phyloP scores from a whole-genome alignment of 2,329 filamentous ascomycete genomes.

The Lasiodiplodia sp. region DNA sequence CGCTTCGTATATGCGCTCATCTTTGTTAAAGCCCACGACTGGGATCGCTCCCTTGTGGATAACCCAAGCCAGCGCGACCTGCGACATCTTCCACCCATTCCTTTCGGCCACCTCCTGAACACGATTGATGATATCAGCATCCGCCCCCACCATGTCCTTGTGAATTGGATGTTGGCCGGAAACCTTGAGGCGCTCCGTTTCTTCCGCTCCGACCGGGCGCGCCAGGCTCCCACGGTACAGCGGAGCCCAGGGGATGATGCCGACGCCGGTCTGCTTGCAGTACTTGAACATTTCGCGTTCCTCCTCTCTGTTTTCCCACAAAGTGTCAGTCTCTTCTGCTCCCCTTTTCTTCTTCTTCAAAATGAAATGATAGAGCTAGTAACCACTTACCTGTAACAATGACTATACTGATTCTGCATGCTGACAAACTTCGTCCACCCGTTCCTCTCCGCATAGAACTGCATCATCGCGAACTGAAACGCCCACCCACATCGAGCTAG shows the following conservation, averaged over 20 bases:
- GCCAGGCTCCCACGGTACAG: conserved; percentile 48
- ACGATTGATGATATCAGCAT: conserved; percentile 61
- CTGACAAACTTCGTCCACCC: conserved; percentile 55
- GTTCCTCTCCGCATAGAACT: conserved; percentile 50
- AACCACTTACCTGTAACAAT: conserved; percentile 52
- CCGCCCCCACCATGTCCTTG: conserved; percentile 49
- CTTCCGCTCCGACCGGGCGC: conserved; percentile 49
- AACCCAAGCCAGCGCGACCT: conserved; percentile 70
- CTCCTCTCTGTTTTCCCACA: conserved; percentile 37
- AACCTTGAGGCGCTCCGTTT: conserved; percentile 42
- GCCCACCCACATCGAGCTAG: conserved; percentile 54
- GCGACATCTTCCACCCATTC: conserved; percentile 66
- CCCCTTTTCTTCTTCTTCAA: not conserved
- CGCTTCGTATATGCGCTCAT: conserved; percentile 59
- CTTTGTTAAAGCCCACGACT: conserved; percentile 60
- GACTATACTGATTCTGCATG: conserved; percentile 59
- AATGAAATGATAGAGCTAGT: not conserved
- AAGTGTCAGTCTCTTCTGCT: not conserved
- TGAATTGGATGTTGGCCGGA: not conserved
- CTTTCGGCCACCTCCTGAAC: conserved; percentile 67
- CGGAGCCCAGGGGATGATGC: conserved; percentile 39
- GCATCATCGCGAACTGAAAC: conserved; percentile 52
- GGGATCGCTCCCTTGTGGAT: conserved; percentile 55
- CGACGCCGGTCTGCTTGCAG: conserved; percentile 36
- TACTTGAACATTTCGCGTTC: conserved; percentile 44